These are phyloP conservation scores for Beauveria sp. DNA, from an alignment of 2,329 filamentous ascomycete genomes.

Conservation along the genomic window DNA sequence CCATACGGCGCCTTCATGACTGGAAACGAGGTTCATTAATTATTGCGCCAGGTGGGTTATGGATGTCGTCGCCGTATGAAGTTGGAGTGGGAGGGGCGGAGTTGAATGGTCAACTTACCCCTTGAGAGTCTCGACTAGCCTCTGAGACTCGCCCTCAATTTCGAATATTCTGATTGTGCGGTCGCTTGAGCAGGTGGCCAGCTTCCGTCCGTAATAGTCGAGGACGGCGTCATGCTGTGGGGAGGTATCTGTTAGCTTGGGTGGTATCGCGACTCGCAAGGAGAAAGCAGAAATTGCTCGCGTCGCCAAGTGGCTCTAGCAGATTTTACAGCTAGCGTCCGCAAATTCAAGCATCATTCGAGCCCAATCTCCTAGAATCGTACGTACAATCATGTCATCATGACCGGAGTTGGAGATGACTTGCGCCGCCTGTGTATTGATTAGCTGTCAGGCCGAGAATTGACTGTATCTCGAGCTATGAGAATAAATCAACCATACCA, in stretches of 20 bases:
- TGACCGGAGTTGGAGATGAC: slow-evolving; percentile 50
- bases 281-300: background rate
- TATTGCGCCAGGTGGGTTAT: slow-evolving; percentile 12
- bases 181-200: slow-evolving; percentile 96
- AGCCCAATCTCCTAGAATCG: background rate
- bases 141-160: slow-evolving; percentile 86
- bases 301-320: background rate
- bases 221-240: slow-evolving; percentile 88
- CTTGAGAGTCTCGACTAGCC: slow-evolving; percentile 85
- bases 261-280: slow-evolving; percentile 2
- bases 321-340: background rate
- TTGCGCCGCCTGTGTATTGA: slow-evolving; percentile 29
- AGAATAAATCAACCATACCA: slow-evolving; percentile 3
- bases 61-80: background rate
- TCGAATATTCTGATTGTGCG: slow-evolving; percentile 99
- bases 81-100: background rate
- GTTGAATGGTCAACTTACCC: slow-evolving; percentile 51
- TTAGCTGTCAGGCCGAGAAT: background rate
- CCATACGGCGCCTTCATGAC: slow-evolving; percentile 96
- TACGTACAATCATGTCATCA: slow-evolving; percentile 98
- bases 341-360: background rate
- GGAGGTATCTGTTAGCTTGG: slow-evolving; percentile 16
- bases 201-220: slow-evolving; percentile 93
- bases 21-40: slow-evolving; percentile 27
- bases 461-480: background rate